Conservation (phyloP, 1,139 yeast species). For the Nakaseomyces uthaithaninus region DNA sequence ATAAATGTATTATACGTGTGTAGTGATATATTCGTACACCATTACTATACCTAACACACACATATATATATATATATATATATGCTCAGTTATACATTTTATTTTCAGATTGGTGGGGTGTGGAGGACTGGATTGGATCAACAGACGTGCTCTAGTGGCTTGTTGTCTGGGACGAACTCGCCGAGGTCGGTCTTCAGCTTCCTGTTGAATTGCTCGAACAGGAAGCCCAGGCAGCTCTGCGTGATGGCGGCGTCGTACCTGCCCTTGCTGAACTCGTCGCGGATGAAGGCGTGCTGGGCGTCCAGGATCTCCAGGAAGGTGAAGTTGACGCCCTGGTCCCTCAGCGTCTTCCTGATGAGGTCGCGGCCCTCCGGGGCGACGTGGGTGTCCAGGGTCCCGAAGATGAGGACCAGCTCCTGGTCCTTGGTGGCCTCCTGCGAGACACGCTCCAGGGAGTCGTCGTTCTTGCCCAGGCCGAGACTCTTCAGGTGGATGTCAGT, state of each 20-base stretch:
- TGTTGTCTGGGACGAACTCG: conserved; percentile 44
- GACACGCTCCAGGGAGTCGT: conserved; percentile 51
- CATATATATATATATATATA: background rate
- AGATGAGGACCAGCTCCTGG: conserved; percentile 55
- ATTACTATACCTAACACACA: too few relatives aligned
- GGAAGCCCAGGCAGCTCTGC: conserved; percentile 55
- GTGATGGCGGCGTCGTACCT: conserved; percentile 74
- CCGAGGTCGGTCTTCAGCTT: conserved; percentile 62
- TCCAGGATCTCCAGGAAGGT: conserved; percentile 69
- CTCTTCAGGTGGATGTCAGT: conserved; percentile 66
- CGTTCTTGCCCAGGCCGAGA: conserved; percentile 54
- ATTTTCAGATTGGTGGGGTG: too few relatives aligned
- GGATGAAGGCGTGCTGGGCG: conserved; percentile 76
- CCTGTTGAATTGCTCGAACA: conserved; percentile 63
- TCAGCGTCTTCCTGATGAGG: conserved; percentile 53
- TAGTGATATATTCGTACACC: too few relatives aligned
- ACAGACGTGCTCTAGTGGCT: conserved; percentile 57
- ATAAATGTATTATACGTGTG: too few relatives aligned
- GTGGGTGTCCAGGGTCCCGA: conserved; percentile 74
- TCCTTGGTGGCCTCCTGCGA: conserved; percentile 42
- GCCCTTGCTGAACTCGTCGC: conserved; percentile 73
- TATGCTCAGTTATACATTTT: background rate
- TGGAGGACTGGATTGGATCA: too few relatives aligned
- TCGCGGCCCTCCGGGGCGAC: conserved; percentile 76
- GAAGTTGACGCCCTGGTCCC: conserved; percentile 52